These are phyloP conservation scores for Populus hybrid DNA, from an alignment of 441 rosid species.

Conservation along the genomic window DNA sequence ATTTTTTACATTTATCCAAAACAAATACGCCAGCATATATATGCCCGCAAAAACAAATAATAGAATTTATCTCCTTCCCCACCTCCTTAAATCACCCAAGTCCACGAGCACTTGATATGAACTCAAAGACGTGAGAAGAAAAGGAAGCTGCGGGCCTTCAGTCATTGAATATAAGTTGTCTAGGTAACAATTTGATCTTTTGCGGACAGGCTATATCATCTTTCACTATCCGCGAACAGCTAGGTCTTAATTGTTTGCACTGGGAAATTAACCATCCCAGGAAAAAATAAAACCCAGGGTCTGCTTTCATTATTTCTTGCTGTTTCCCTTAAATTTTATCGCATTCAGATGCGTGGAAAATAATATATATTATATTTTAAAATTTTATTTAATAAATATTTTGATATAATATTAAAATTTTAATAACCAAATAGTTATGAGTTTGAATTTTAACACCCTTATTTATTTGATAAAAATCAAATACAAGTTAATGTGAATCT, in stretches of 20 bases:
- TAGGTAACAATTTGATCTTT: too few species aligned
- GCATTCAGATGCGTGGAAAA: too few species aligned
- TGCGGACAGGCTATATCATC: background rate
- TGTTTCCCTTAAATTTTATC: background rate
- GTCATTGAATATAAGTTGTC: background rate
- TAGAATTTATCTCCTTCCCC: background rate
- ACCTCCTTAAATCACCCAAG: background rate
- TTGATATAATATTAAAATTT: too few species aligned
- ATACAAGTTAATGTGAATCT: too few species aligned
- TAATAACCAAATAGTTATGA: fast-evolving
- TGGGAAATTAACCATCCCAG: too few species aligned
- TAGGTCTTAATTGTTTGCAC: background rate
- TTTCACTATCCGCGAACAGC: background rate
- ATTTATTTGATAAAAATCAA: too few species aligned
- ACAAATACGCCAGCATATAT: too few species aligned
- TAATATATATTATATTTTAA: too few species aligned
- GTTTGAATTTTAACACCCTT: fast-evolving
- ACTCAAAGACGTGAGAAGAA: too few species aligned
- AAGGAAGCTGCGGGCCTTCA: background rate
- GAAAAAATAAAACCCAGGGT: background rate
- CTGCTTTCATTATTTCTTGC: background rate
- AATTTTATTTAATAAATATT: too few species aligned
- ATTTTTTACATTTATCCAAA: too few species aligned
- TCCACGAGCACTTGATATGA: background rate
- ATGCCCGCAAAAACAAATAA: background rate